These are phyloP conservation scores for Globisporangium emineosum DNA, from an alignment of 352 stramenopile genomes.

Conservation along the genomic window DNA sequence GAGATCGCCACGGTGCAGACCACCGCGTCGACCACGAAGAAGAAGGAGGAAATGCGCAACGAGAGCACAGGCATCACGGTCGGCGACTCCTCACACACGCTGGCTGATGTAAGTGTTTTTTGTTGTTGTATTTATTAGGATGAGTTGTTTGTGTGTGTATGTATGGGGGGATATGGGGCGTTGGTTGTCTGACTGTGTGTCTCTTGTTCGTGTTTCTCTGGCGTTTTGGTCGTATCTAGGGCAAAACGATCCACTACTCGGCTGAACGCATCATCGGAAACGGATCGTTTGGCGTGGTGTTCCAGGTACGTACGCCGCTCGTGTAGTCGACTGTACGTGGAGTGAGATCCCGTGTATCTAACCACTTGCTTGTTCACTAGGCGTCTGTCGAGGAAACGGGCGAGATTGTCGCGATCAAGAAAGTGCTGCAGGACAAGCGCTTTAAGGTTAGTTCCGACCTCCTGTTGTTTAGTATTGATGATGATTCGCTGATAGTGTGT, in stretches of 20 bases:
- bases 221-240: conserved; percentile 25
- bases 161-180: neutral
- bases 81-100: conserved; percentile 74
- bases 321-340: neutral
- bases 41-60: conserved; percentile 81
- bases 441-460: conserved; percentile 89
- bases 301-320: conserved; percentile 62
- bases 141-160: neutral
- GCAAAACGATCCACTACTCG: conserved; percentile 94
- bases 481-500: neutral
- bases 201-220: conserved; percentile 4
- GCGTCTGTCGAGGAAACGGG: conserved; percentile 95
- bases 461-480: neutral
- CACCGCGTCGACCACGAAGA: conserved; percentile 45
- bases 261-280: conserved; percentile 99
- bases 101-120: conserved; percentile 61
- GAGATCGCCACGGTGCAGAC: conserved; percentile 40
- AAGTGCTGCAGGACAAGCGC: conserved; percentile 99
- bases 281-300: conserved; percentile 99
- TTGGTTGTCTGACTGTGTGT: conserved; percentile 6
- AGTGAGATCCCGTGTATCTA: neutral
- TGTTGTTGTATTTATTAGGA: neutral
- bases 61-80: conserved; percentile 82
- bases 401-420: conserved; percentile 99
- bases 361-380: conserved; percentile 14